Conservation (phyloP, 176 grass and related monocot species). For the Rhynchospora pubera region DNA sequence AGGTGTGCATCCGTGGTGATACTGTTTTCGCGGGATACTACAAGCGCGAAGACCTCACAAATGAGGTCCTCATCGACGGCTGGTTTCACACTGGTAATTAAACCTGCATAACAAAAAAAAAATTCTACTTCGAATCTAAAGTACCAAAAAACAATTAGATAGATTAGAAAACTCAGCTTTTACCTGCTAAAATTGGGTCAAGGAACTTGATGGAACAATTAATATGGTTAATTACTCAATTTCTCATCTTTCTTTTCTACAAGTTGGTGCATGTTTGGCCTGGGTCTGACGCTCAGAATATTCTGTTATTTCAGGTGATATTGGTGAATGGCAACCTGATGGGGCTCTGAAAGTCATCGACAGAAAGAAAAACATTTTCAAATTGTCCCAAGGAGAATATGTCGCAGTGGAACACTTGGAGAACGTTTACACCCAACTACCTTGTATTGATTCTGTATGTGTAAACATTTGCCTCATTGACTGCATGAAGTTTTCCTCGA, state of each 20-base stretch:
- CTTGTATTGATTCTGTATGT: slow-evolving; percentile 68
- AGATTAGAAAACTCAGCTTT: neutral
- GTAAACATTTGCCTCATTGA: neutral
- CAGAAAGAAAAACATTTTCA: slow-evolving; percentile 90
- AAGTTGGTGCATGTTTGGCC: neutral
- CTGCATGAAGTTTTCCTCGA: slow-evolving; percentile 7
- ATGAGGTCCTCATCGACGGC: slow-evolving; percentile 69
- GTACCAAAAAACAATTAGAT: no score
- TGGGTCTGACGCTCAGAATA: neutral
- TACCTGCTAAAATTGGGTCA: neutral
- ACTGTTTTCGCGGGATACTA: slow-evolving; percentile 81
- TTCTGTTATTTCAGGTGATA: slow-evolving; percentile 50
- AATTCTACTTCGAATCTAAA: no score
- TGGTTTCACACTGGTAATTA: slow-evolving; percentile 81
- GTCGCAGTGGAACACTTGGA: slow-evolving; percentile 91
- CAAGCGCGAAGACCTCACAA: slow-evolving; percentile 71
- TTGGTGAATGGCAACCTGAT: slow-evolving; percentile 86
- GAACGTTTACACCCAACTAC: slow-evolving; percentile 68
- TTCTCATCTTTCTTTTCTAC: slow-evolving; percentile 7
- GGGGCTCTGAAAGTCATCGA: slow-evolving; percentile 96
- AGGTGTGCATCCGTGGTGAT: slow-evolving; percentile 72
- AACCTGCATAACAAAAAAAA: neutral
- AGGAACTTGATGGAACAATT: neutral
- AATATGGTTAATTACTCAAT: slow-evolving; percentile 22
- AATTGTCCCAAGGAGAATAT: slow-evolving; percentile 93